These are phyloP conservation scores for Solanum verrucosum DNA, from an alignment of 257 asterid genomes.

Conservation along the genomic window DNA sequence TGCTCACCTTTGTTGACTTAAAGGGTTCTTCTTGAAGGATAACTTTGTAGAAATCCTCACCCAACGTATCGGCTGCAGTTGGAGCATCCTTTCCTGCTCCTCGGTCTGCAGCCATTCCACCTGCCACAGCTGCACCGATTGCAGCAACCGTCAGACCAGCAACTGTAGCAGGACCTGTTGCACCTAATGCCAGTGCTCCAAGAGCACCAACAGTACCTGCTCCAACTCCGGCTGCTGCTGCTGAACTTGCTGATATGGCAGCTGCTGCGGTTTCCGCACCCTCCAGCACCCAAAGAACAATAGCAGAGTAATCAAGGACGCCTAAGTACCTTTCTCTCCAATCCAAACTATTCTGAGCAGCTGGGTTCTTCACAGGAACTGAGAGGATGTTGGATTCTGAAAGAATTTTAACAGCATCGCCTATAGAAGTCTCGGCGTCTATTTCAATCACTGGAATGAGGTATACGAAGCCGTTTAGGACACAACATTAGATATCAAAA, in stretches of 20 bases:
- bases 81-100: slow-evolving; percentile 62
- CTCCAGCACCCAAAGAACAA: slow-evolving; percentile 81
- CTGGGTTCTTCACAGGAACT: slow-evolving; percentile 68
- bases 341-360: slow-evolving; percentile 24
- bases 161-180: slow-evolving; percentile 68
- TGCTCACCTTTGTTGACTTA: slow-evolving; percentile 59
- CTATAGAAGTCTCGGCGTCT: slow-evolving; percentile 47
- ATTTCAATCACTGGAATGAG: slow-evolving; percentile 58
- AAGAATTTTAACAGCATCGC: slow-evolving; percentile 59
- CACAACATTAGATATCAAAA: not conserved
- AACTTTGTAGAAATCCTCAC: slow-evolving; percentile 84
- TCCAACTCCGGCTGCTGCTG: slow-evolving; percentile 76
- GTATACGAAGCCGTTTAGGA: not conserved
- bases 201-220: slow-evolving; percentile 76
- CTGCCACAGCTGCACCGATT: slow-evolving; percentile 77
- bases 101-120: slow-evolving; percentile 62
- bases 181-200: slow-evolving; percentile 73
- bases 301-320: slow-evolving; percentile 68
- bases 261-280: slow-evolving; percentile 78
- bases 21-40: slow-evolving; percentile 87
- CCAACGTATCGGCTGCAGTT: slow-evolving; percentile 53
- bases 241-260: slow-evolving; percentile 63
- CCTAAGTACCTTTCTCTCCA: slow-evolving; percentile 79
- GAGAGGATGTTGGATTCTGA: slow-evolving; percentile 82
- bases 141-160: slow-evolving; percentile 72